Conservation (phyloP, 2,329 filamentous ascomycete species). For the Septoria petroselini region DNA sequence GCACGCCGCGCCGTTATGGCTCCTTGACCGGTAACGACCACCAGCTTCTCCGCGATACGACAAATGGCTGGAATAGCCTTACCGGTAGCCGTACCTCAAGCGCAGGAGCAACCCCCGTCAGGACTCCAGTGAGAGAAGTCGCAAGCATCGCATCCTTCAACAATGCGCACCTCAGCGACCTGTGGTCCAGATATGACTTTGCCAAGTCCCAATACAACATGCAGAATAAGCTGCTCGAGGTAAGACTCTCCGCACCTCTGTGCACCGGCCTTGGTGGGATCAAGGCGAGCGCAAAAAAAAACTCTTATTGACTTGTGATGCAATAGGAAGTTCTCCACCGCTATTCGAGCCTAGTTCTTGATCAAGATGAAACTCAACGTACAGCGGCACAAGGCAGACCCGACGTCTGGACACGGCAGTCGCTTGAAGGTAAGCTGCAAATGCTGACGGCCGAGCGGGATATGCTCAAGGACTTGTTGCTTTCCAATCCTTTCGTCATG, state of each 20-base stretch:
- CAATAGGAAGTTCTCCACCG: conserved; percentile 36
- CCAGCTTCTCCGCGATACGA: conserved; percentile 14
- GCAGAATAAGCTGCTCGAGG: conserved; percentile 38
- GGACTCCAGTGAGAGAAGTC: conserved; percentile 9
- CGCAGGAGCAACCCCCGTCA: conserved; percentile 8
- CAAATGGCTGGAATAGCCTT: conserved; percentile 10
- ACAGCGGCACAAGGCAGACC: conserved; percentile 39
- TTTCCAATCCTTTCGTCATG: conserved; percentile 54
- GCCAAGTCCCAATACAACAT: conserved; percentile 24
- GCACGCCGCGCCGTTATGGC: conserved; percentile 24
- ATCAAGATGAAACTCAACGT: conserved; percentile 13
- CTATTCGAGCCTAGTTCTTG: conserved; percentile 39
- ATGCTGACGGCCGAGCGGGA: conserved; percentile 6
- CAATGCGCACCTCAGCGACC: conserved; percentile 7
- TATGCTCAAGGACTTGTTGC: conserved; percentile 8
- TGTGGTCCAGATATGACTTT: conserved; percentile 12
- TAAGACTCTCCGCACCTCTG: background rate
- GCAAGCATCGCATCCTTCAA: conserved; percentile 5
- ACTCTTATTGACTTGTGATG: background rate
- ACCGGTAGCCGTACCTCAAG: conserved; percentile 13
- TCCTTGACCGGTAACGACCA: conserved; percentile 13
- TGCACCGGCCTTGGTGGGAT: background rate
- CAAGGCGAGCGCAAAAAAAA: background rate
- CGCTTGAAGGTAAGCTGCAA: conserved; percentile 3
- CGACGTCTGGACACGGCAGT: background rate